Evolutionary conservation across 371 early-diverging fungal genomes (phyloP), one percentile per base, ranked within the genome.

Genomic region (Fennellomyces sp.): DNA sequence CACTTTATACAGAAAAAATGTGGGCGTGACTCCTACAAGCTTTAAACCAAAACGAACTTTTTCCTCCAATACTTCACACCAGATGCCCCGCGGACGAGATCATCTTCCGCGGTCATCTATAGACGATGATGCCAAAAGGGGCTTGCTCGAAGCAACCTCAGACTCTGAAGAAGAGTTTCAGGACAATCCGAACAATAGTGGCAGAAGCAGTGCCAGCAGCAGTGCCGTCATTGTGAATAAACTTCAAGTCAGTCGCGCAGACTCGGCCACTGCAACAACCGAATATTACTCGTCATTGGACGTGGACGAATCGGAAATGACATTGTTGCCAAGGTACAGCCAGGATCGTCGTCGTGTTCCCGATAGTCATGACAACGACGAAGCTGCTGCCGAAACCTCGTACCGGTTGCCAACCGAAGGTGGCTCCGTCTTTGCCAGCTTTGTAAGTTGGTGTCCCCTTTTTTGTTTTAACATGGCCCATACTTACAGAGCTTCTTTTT

Each of bases 381-480:
- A 42, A 8, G 60, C 63, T n/a, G 30, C 47, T 7, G 71, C 45
- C 8, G 68, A 72, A 28, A 39, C 51, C 17, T 19, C 31, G 15
- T 76, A 73, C 23, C 71, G 68, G 38, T 26, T 75, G 23, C 82
- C 79, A n/a, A 67, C 69, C 19, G 75, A 77, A 28, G 82, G 77
- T 8, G 82, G 82, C 1, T 70, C 71, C 2, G 75, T 78, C 27
- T 75, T 78, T 31, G 70, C 66, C 2, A 77, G 81, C 38, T 80
- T 80, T 67, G 81, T 77, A 68, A 69, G 70, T 77, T 30, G 31
- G 61, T 21, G 47, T 42, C 15, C 51, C 30, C 15, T 35, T 42
- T 25, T 13, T n/a, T n/a, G n/a, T n/a, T n/a, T n/a, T n/a, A n/a
- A n/a, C n/a, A n/a, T n/a, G n/a, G n/a, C n/a, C n/a, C n/a, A n/a